Conservation (phyloP, 768 basidiomycete species). For the Obba rivulosa region DNA sequence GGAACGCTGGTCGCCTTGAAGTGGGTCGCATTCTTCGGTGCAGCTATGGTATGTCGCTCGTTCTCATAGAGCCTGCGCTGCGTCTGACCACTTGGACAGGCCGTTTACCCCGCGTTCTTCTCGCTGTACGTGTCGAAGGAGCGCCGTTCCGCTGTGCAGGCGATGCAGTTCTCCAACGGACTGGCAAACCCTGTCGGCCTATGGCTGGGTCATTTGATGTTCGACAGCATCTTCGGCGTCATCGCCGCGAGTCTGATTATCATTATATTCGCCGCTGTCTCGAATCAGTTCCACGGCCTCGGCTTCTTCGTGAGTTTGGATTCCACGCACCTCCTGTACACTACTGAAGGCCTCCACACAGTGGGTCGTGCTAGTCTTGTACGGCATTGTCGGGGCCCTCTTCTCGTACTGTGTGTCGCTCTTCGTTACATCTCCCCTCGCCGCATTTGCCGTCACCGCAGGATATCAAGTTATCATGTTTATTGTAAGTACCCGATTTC, state of each 20-base stretch:
- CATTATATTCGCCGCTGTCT: conserved; percentile 51
- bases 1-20: conserved; percentile 59
- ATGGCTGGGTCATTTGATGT: conserved; percentile 76
- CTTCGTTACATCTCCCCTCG: conserved; percentile 57
- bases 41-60: conserved; percentile 50
- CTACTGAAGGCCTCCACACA: conserved; percentile 20
- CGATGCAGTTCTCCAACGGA: conserved; percentile 80
- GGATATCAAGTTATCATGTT: conserved; percentile 72
- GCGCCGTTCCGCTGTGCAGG: conserved; percentile 65
- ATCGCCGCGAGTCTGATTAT: conserved; percentile 59
- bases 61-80: background rate
- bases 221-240: conserved; percentile 58
- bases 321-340: background rate
- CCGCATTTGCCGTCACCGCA: conserved; percentile 68
- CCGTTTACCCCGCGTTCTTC: conserved; percentile 79
- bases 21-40: conserved; percentile 74
- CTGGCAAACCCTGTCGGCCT: conserved; percentile 62
- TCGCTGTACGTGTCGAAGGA: conserved; percentile 73
- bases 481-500: conserved; percentile 40
- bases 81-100: conserved; percentile 28
- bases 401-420: conserved; percentile 66
- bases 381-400: conserved; percentile 62
- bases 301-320: conserved; percentile 55
- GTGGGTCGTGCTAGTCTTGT: conserved; percentile 70
- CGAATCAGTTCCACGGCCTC: conserved; percentile 63